Conservation (phyloP, 139 green algal species). For the Coelastrella sp. region DNA sequence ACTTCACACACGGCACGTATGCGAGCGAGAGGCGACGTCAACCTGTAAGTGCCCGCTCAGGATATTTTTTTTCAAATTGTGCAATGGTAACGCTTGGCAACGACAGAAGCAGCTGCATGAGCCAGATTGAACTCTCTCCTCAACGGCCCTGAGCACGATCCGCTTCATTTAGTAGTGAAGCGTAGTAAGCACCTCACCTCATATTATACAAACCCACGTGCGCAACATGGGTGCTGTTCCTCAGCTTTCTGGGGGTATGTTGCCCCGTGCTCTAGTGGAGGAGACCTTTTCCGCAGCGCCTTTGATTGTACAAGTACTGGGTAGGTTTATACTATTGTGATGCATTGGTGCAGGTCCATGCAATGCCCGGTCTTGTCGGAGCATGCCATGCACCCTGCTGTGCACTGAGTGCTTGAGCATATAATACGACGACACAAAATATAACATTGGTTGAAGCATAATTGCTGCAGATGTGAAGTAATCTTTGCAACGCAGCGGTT, state of each 20-base stretch:
- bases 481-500: background rate
- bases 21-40: background rate
- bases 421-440: background rate
- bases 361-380: background rate
- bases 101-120: no score
- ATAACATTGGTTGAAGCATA: background rate
- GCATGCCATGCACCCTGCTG: background rate
- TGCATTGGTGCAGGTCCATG: background rate
- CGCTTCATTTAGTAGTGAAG: no score
- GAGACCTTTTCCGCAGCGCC: constrained; percentile 11
- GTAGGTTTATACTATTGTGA: background rate
- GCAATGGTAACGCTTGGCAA: no score
- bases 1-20: background rate
- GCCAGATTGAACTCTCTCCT: no score
- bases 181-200: no score
- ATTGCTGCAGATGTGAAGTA: no score
- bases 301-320: constrained; percentile 29
- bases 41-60: no score
- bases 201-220: no score
- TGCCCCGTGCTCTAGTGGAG: constrained; percentile 5
- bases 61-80: no score
- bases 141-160: no score
- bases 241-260: constrained; percentile 16
- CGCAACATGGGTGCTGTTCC: background rate
- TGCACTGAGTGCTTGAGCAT: background rate